Percentiles rank a stretch among this genome's conserved stretches.
Conservation (phyloP, 805 yeast species). For the Metschnikowia reukaufii region DNA sequence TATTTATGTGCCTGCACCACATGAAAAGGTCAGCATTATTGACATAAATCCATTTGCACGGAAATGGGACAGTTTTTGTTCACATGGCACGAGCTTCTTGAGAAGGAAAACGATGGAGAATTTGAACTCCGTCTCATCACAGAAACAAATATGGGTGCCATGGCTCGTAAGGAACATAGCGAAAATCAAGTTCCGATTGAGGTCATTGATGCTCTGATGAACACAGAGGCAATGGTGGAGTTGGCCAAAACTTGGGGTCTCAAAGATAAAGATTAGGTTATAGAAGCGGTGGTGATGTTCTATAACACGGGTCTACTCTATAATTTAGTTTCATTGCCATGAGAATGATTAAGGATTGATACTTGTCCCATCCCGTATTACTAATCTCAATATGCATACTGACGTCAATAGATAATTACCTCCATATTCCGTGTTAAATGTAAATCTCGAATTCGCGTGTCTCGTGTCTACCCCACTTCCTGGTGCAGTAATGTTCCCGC, state of each 20-base stretch:
- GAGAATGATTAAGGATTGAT: too few species aligned
- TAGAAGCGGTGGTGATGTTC: too few species aligned
- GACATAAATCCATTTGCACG: constrained; percentile 87
- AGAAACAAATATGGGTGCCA: constrained; percentile 68
- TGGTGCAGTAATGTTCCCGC: not conserved
- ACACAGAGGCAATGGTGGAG: constrained; percentile 68
- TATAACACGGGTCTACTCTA: too few species aligned
- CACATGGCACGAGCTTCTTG: constrained; percentile 77
- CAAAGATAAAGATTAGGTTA: not conserved
- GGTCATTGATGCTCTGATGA: constrained; percentile 77
- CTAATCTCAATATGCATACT: too few species aligned
- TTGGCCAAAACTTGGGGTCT: constrained; percentile 58
- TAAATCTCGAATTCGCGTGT: not conserved
- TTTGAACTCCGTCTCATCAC: constrained; percentile 66
- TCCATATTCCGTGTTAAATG: too few species aligned
- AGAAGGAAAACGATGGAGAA: constrained; percentile 30
- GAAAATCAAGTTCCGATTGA: constrained; percentile 93
- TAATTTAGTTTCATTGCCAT: too few species aligned
- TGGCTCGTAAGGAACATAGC: constrained; percentile 78
- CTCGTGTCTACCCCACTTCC: constrained; percentile 2
- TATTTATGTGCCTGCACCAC: constrained; percentile 78
- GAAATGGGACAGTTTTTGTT: constrained; percentile 75
- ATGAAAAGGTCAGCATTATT: constrained; percentile 60
- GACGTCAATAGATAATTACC: too few species aligned
- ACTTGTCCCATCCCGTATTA: too few species aligned